phyloP scores from a whole-genome alignment of 2,329 filamentous ascomycete genomes.

The Colletotrichum musicola region DNA sequence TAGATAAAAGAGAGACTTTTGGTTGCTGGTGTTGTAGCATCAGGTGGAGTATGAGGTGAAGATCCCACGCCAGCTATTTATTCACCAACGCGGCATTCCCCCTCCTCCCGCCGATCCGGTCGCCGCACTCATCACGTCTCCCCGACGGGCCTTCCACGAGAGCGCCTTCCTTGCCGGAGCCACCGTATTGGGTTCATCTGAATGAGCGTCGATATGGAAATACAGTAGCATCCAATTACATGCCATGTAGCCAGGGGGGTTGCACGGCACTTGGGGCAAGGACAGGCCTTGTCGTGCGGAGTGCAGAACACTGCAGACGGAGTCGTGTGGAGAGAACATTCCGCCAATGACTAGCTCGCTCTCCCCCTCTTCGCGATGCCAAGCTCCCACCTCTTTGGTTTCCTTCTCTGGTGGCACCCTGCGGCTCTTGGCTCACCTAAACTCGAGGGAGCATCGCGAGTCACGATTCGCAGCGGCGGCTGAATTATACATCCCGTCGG shows the following conservation, averaged over 20 bases:
- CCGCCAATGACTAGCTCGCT: constrained; percentile 1
- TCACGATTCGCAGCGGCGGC: constrained; percentile 2
- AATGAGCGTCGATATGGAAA: background rate
- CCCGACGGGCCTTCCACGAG: background rate
- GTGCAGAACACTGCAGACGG: constrained; percentile 15
- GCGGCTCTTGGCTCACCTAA: constrained; percentile 18
- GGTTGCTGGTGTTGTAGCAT: background rate
- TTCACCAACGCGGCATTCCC: background rate
- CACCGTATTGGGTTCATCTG: constrained; percentile 12
- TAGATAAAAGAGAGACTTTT: background rate
- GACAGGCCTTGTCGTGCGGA: constrained; percentile 16
- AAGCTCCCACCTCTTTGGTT: constrained; percentile 4
- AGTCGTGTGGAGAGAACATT: constrained; percentile 15
- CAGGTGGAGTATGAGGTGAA: background rate
- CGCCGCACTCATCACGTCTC: background rate
- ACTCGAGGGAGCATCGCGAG: constrained; percentile 3
- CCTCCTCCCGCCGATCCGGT: background rate
- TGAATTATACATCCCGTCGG: background rate
- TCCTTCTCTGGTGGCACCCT: constrained; percentile 1
- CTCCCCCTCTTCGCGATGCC: background rate
- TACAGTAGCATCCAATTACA: constrained; percentile 9
- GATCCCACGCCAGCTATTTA: constrained; percentile 14
- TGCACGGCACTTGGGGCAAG: constrained; percentile 14
- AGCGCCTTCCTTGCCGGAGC: background rate
- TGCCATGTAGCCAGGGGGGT: background rate